These are phyloP conservation scores for Arbutus unedo DNA, from an alignment of 148 eudicot species.

Conservation along the genomic window DNA sequence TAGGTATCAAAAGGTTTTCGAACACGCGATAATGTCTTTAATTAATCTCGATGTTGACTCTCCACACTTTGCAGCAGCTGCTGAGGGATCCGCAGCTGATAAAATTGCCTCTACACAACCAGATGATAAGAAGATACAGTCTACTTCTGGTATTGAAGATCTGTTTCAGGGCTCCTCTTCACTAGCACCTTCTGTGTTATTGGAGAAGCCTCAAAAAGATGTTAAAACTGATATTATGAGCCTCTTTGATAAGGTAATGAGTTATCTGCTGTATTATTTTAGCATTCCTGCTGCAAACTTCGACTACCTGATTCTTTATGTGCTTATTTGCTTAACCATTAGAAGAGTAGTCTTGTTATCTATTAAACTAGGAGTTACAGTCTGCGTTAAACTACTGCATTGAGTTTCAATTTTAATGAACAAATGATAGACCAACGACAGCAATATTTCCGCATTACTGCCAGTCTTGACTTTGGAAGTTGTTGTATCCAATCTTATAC, in stretches of 20 bases:
- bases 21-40: too few relatives aligned
- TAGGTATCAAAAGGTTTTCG: too few relatives aligned
- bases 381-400: not conserved
- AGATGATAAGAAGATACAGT: conserved; percentile 41
- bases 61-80: conserved; percentile 62
- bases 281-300: too few relatives aligned
- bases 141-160: conserved; percentile 72
- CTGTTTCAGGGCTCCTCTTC: conserved; percentile 60
- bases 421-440: not conserved
- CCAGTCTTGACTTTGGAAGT: not conserved
- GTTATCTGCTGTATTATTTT: too few relatives aligned
- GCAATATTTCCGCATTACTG: not conserved
- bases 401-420: not conserved
- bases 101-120: conserved; percentile 39
- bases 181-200: conserved; percentile 23
- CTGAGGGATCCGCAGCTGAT: conserved; percentile 53
- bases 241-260: conserved; percentile 86
- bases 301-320: too few relatives aligned
- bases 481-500: not conserved
- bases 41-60: not conserved
- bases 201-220: conserved; percentile 69
- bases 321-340: not conserved
- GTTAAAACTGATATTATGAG: conserved; percentile 89
- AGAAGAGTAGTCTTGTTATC: not conserved
- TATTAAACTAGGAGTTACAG: not conserved